Conservation (phyloP, 2,329 filamentous ascomycete genomes). For the Pseudocercospora fijiensis region DNA sequence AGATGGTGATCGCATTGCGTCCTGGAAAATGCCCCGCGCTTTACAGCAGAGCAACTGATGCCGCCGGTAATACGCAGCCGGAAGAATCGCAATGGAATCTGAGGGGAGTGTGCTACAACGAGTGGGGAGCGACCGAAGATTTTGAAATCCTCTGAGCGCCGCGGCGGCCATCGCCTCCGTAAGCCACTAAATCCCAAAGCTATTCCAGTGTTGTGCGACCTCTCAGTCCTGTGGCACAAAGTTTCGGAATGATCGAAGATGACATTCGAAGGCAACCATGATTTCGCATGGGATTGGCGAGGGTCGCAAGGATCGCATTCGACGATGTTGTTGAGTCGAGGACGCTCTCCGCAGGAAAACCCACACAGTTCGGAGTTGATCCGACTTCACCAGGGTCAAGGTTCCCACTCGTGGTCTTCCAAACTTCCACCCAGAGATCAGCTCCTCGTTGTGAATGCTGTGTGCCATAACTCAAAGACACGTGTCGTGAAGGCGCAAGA, state of each 20-base stretch:
- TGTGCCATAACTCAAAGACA: neutral
- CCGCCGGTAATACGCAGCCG: constrained; percentile 53
- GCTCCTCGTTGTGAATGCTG: neutral
- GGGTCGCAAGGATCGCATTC: neutral
- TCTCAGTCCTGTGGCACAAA: neutral
- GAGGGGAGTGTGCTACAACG: constrained; percentile 61
- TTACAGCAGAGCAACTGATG: constrained; percentile 57
- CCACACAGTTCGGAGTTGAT: neutral
- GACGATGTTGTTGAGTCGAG: neutral
- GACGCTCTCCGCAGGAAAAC: neutral
- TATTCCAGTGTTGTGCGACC: neutral
- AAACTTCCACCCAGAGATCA: neutral
- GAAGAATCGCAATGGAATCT: constrained; percentile 57
- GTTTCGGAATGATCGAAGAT: neutral
- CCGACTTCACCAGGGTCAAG: neutral
- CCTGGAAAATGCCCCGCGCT: constrained; percentile 47
- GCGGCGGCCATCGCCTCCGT: constrained; percentile 3
- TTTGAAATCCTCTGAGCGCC: constrained; percentile 44
- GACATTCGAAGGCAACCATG: neutral
- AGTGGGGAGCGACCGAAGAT: constrained; percentile 55
- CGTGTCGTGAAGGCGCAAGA: neutral
- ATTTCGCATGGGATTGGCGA: neutral
- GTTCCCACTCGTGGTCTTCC: neutral
- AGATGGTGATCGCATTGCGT: constrained; percentile 44
- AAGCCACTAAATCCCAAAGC: neutral